Evolutionary conservation across 148 eudicot genomes (phyloP).

Genomic region (Spergularia marina): DNA sequence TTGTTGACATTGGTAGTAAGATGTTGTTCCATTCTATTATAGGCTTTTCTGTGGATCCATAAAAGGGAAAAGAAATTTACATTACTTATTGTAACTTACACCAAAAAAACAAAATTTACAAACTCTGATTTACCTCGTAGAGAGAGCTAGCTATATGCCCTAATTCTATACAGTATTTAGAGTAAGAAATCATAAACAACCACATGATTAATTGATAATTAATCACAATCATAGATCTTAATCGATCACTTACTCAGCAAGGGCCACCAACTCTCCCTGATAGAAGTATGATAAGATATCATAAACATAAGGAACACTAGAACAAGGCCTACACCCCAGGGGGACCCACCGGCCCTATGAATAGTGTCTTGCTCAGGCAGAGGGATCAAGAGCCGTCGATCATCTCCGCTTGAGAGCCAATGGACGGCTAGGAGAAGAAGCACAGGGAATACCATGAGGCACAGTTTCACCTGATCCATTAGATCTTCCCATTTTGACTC

Average conservation of each 20-base stretch:
- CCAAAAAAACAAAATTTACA: too few species aligned
- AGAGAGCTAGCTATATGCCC: too few species aligned
- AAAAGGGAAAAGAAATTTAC: too few species aligned
- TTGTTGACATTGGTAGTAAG: too few species aligned
- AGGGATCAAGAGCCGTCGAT: slow-evolving; percentile 35
- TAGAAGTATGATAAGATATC: slow-evolving; percentile 61
- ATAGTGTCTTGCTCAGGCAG: slow-evolving; percentile 54
- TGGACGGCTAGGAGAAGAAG: slow-evolving; percentile 52
- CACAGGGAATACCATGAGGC: slow-evolving; percentile 52
- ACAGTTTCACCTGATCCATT: slow-evolving; percentile 46
- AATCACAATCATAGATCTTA: neutral
- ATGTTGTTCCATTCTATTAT: too few species aligned
- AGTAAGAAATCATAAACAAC: neutral
- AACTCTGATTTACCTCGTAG: too few species aligned
- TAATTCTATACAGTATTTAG: too few species aligned
- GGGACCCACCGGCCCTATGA: slow-evolving; percentile 70
- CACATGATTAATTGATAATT: neutral
- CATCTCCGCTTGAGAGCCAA: slow-evolving; percentile 41
- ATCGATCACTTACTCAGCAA: slow-evolving; percentile 33
- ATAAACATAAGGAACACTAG: slow-evolving; percentile 58
- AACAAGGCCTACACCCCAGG: slow-evolving; percentile 58
- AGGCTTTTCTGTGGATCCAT: too few species aligned
- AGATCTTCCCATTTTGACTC: slow-evolving; percentile 48
- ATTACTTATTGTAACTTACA: too few species aligned
- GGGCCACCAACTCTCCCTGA: slow-evolving; percentile 73